These are phyloP conservation scores for Golubevia sp. DNA, from an alignment of 1,284 basidiomycete species.

Conservation along the genomic window DNA sequence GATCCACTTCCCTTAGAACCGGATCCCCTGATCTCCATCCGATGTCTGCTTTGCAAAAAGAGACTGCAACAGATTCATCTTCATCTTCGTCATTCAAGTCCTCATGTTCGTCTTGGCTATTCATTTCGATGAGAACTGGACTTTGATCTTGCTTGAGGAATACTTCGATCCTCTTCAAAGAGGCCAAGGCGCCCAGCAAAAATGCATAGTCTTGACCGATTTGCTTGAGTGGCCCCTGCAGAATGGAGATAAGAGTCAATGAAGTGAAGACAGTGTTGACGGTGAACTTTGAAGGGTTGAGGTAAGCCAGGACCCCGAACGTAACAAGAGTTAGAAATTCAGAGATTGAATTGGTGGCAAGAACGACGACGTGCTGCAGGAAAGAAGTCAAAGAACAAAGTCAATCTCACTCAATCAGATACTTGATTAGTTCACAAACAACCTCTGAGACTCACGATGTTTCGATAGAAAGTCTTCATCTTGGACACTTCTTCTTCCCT, in stretches of 20 bases:
- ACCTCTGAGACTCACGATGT: slow-evolving; percentile 15
- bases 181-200: slow-evolving; percentile 25
- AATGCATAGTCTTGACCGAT: slow-evolving; percentile 34
- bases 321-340: slow-evolving; percentile 23
- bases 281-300: slow-evolving; percentile 22
- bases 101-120: too few species aligned
- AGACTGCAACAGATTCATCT: slow-evolving; percentile 1
- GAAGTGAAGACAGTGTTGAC: slow-evolving; percentile 36
- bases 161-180: slow-evolving; percentile 27
- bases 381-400: too few species aligned
- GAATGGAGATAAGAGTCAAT: slow-evolving; percentile 24
- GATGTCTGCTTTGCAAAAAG: slow-evolving; percentile 18
- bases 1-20: too few species aligned
- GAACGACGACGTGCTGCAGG: too few species aligned
- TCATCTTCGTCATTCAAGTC: slow-evolving; percentile 5
- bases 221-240: slow-evolving; percentile 20
- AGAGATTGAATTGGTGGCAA: slow-evolving; percentile 19
- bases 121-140: too few species aligned
- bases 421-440: not conserved
- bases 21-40: too few species aligned
- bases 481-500: slow-evolving; percentile 22
- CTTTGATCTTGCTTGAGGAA: too few species aligned
- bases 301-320: slow-evolving; percentile 25
- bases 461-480: slow-evolving; percentile 8
- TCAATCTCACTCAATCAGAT: not conserved